Evolutionary conservation across 2,329 filamentous ascomycete species (phyloP), one percentile per base, ranked within the genome.

Genomic region (Orbilia brochopaga): DNA sequence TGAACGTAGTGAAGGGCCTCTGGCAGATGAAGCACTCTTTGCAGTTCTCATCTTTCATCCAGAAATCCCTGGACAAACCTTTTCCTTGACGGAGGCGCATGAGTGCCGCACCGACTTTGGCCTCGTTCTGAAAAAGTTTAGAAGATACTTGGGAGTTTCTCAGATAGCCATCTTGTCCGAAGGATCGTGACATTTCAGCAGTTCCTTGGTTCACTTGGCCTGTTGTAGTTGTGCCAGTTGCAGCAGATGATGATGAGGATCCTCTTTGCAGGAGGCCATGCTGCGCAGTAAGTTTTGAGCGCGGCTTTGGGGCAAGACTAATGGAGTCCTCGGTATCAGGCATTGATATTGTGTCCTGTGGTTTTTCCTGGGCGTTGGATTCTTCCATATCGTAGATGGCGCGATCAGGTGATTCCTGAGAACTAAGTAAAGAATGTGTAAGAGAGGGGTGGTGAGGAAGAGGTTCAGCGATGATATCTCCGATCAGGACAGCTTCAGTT

Each of bases 31-130:
- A 99, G 78, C 94, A 99, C 76, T 97, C 93, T 78, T 96, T 97
- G 69, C 93, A 95, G 74, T 95, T 97, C 78, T 97, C 94, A 78
- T 99, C 94, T 69, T 92, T 90, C 94, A 99, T 99, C 94, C 93
- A 97, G 76, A 96, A 97, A 76, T 97, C 92, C 77, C 92, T 94
- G 78, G 90, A 96, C 51, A 97, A 81, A 6, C 63, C 69, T 32
- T 99, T 88, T 77, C 93, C 92, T 76, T 91, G 90, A 73, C 89
- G 87, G 83, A 96, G 89, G 75, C 90, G 88, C 55, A 75, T 63
- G 21, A 76, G 67, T 8, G 74, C 74, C 19, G 76, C 74, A 27
- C 73, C 75, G 82, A 84, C 78, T 42, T 73, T 67, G 15, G 62
- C 69, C 48, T 73, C 69, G 27, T 63, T 67, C 44, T 67, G 73